These are phyloP conservation scores for Tolypocladium guangdongense DNA, from an alignment of 2,329 filamentous ascomycete genomes.

Conservation along the genomic window DNA sequence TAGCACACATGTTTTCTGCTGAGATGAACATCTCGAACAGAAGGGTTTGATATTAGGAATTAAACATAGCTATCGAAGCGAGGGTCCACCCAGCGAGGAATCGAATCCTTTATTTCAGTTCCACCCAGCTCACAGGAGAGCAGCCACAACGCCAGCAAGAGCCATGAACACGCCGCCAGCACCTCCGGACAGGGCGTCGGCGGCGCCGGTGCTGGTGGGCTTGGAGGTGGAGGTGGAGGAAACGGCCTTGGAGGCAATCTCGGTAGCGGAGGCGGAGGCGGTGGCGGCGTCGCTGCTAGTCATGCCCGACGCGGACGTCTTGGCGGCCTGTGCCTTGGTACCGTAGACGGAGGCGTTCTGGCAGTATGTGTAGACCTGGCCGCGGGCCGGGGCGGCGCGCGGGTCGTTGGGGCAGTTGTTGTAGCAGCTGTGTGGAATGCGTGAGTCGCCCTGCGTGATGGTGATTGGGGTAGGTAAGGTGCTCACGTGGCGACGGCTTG, in stretches of 20 bases:
- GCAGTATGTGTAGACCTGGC: slow-evolving; percentile 34
- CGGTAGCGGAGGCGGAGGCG: slow-evolving; percentile 9
- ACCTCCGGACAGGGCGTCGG: slow-evolving; percentile 16
- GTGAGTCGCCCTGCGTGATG: slow-evolving; percentile 1
- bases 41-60: neutral
- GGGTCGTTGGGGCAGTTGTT: slow-evolving; percentile 45
- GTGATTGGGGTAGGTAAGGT: neutral
- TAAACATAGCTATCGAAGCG: neutral
- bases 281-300: slow-evolving; percentile 10
- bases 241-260: slow-evolving; percentile 5
- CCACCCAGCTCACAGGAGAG: slow-evolving; percentile 18
- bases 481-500: slow-evolving; percentile 34
- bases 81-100: neutral
- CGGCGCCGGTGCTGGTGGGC: slow-evolving; percentile 13
- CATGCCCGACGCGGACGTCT: slow-evolving; percentile 8
- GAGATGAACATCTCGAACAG: neutral
- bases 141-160: slow-evolving; percentile 25
- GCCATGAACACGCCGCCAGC: slow-evolving; percentile 24
- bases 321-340: slow-evolving; percentile 17
- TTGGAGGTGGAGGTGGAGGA: slow-evolving; percentile 8
- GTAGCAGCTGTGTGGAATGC: slow-evolving; percentile 30
- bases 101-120: neutral
- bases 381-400: slow-evolving; percentile 20
- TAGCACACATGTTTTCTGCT: neutral
- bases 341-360: slow-evolving; percentile 32